These are phyloP conservation scores for Fusarium albidum DNA, from an alignment of 2,329 filamentous ascomycete genomes.

Conservation along the genomic window DNA sequence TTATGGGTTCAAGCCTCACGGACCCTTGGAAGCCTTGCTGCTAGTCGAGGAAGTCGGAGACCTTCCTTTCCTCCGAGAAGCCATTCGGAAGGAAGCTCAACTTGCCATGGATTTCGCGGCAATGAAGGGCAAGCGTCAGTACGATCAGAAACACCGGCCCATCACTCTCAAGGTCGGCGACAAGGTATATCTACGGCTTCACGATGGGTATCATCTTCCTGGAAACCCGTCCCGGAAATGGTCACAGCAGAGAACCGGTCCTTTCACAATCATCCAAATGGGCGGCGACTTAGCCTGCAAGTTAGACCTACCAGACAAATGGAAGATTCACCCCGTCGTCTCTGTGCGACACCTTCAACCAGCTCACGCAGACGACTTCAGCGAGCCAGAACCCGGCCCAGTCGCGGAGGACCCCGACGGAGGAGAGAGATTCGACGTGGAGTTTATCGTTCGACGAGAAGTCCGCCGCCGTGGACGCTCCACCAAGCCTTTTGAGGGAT, in stretches of 20 bases:
- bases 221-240: too few relatives aligned
- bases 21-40: too few relatives aligned
- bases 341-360: neutral
- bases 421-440: neutral
- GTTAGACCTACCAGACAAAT: neutral
- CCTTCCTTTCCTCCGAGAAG: neutral
- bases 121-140: constrained; percentile 1
- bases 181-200: neutral
- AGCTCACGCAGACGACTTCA: constrained; percentile 5
- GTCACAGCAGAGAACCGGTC: too few relatives aligned
- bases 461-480: neutral
- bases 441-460: neutral
- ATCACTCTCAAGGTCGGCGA: constrained; percentile 1
- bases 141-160: constrained; percentile 1
- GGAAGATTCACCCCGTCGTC: constrained; percentile 3
- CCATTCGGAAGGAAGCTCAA: neutral
- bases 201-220: constrained; percentile 4
- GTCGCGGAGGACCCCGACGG: neutral
- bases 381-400: neutral
- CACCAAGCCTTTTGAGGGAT: neutral
- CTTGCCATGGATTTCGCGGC: constrained; percentile 7
- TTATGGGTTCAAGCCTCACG: too few relatives aligned
- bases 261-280: too few relatives aligned
- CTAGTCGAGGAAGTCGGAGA: neutral
- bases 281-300: constrained; percentile 4